A percentile compares a stretch with the other conserved stretches of the same genome.
These are phyloP conservation scores for Zychaea mexicana DNA, from an alignment of 371 early-diverging fungal genomes.

Conservation along the genomic window DNA sequence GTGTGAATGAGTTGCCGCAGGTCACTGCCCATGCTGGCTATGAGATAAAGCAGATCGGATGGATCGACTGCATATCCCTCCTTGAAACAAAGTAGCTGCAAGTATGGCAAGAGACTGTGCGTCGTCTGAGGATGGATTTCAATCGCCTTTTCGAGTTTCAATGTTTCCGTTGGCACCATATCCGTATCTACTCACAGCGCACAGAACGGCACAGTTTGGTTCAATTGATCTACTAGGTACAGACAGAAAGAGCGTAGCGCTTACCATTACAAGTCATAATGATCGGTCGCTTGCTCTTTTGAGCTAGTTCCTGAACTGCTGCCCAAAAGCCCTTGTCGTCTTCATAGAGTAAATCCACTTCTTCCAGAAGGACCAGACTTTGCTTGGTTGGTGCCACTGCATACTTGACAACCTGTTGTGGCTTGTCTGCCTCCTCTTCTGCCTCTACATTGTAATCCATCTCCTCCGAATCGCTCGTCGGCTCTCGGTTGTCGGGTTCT, in stretches of 20 bases:
- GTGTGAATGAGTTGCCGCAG: conserved; percentile 37
- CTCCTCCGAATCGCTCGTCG: neutral
- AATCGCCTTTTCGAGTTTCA: conserved; percentile 25
- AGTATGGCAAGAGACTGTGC: conserved; percentile 27
- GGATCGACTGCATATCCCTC: conserved; percentile 41
- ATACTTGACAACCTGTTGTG: neutral
- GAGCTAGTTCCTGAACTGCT: conserved; percentile 66
- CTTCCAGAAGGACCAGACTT: conserved; percentile 79
- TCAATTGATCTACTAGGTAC: neutral
- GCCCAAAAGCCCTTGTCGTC: conserved; percentile 85
- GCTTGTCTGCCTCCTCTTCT: neutral
- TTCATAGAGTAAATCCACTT: conserved; percentile 82
- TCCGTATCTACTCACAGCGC: conserved; percentile 28
- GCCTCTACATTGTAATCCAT: neutral
- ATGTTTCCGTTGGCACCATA: conserved; percentile 26
- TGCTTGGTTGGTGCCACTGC: conserved; percentile 29
- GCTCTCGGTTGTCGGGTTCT: neutral
- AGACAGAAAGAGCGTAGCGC: too few species aligned
- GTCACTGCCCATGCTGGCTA: conserved; percentile 30
- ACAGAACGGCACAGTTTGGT: too few species aligned
- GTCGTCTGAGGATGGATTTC: conserved; percentile 19
- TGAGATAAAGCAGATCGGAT: conserved; percentile 27
- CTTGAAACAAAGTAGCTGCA: conserved; percentile 39
- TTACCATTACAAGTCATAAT: conserved; percentile 82
- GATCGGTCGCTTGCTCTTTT: conserved; percentile 79